These are phyloP conservation scores for Talaromyces liani DNA, from an alignment of 495 filamentous ascomycete species.

Conservation along the genomic window DNA sequence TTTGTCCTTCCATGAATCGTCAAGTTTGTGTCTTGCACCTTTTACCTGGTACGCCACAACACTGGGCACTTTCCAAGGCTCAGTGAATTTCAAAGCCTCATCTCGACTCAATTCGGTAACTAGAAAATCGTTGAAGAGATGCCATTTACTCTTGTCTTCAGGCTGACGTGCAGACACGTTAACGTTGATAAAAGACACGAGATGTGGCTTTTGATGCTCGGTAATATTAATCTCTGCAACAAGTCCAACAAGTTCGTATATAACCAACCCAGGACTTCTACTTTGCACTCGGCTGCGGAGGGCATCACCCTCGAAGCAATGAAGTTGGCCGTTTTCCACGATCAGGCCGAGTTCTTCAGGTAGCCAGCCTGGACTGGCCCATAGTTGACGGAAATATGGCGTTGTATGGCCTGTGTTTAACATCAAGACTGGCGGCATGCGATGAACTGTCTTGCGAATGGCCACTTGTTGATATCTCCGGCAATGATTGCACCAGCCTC, in stretches of 20 bases:
- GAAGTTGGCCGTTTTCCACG: constrained; percentile 71
- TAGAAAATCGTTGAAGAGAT: constrained; percentile 95
- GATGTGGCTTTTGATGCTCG: constrained; percentile 77
- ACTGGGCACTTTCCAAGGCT: constrained; percentile 83
- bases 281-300: constrained; percentile 48
- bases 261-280: constrained; percentile 56
- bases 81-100: constrained; percentile 82
- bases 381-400: constrained; percentile 66
- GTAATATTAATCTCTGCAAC: constrained; percentile 81
- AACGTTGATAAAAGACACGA: constrained; percentile 87
- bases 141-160: constrained; percentile 62
- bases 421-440: constrained; percentile 72
- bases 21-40: constrained; percentile 61
- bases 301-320: constrained; percentile 84
- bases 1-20: constrained; percentile 75
- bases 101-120: constrained; percentile 70
- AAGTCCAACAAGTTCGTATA: constrained; percentile 89
- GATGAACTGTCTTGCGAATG: constrained; percentile 70
- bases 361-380: constrained; percentile 82
- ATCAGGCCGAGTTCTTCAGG: constrained; percentile 88
- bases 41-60: constrained; percentile 81
- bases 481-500: constrained; percentile 88
- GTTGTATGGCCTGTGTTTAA: constrained; percentile 72
- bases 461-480: constrained; percentile 75
- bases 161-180: constrained; percentile 56